Base-by-base conservation (phyloP, 805 yeast species). In the Deakozyma indianensis region DNA sequence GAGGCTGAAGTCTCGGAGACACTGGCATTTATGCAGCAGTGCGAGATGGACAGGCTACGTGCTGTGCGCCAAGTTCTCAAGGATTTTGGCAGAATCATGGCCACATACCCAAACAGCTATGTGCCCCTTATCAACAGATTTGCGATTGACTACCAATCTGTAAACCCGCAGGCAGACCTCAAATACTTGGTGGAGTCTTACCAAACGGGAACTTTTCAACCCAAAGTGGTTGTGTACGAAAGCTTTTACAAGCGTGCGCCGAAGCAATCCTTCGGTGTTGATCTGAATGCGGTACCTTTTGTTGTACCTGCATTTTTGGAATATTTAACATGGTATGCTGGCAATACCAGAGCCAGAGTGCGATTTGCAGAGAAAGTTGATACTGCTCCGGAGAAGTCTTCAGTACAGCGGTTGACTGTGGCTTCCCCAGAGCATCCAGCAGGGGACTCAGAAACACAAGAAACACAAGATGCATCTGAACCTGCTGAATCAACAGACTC, bases 221-320 rank as follows among this genome's bases (percentile, higher is more conserved):
- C 95, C 4, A 73, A 69, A 32, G 87, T 80, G 2, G 67, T 75
- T 1, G 67, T 78, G 2, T 85, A 83, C 60, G 86, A 81, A 52
- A 80, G 79, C 54, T 84, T 81, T 60, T 80, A 79, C 56, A 73
- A 75, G 18, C 38, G 38, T 50, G 71, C 79, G 5, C 71, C 73
- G 46, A 67, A 75, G 35, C 92, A 84, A 62, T 78, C 82, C 4
- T 85, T 84, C 66, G 95, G 95, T 9, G 83, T 82, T 38, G 87
- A 78, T 48, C 61, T 85, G 28, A 74, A 71, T 32, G 71, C 73
- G 2, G 87, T 82, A 2, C 86, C 87, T 1, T 54, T 76, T 22
- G 62, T 83, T 15, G 64, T 83, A 0, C 77, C 80, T 22, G 61
- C 77, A 1, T 71, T 80, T 21, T 60, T 84, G 35, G 71, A 75